Evolutionary conservation across 257 asterid genomes (phyloP).

Genomic region (Dorcoceras hygrometricum): DNA sequence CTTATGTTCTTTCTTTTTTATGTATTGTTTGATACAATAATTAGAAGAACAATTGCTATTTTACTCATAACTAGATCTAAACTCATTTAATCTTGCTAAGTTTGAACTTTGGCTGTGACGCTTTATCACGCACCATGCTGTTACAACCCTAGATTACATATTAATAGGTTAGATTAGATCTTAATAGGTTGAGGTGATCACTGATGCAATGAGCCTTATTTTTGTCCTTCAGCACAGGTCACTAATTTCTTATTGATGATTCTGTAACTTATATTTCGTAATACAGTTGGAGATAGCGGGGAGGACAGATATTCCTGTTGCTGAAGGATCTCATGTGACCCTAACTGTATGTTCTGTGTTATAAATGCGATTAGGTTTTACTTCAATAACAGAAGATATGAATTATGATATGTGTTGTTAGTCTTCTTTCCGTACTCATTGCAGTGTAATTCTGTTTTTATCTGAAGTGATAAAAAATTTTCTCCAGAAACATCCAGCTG

Average conservation of each 20-base stretch:
- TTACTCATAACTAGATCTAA: too few species aligned
- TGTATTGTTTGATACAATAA: too few species aligned
- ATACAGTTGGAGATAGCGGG: slow-evolving; percentile 88
- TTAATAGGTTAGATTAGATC: too few species aligned
- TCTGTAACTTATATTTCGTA: slow-evolving; percentile 15
- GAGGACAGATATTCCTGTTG: slow-evolving; percentile 90
- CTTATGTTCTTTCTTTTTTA: too few species aligned
- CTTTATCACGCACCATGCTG: too few species aligned
- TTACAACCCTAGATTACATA: too few species aligned
- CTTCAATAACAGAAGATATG: slow-evolving; percentile 2
- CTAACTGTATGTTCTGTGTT: slow-evolving; percentile 57
- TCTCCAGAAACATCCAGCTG: slow-evolving; percentile 11
- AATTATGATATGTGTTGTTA: background rate
- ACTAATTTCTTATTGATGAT: slow-evolving; percentile 1
- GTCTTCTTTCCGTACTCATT: slow-evolving; percentile 2
- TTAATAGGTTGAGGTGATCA: background rate
- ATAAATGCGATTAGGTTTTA: background rate
- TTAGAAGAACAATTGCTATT: too few species aligned
- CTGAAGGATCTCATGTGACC: slow-evolving; percentile 98
- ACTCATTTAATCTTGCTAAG: too few species aligned
- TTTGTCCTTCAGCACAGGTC: background rate
- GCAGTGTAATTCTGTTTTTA: background rate
- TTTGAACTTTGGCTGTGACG: too few species aligned
- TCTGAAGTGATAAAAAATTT: background rate
- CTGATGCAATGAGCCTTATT: slow-evolving; percentile 12